Percentiles rank a stretch among this genome's conserved stretches.
phyloP scores from a whole-genome alignment of 1,139 yeast genomes.

The Debaryomyces robertsiae region DNA sequence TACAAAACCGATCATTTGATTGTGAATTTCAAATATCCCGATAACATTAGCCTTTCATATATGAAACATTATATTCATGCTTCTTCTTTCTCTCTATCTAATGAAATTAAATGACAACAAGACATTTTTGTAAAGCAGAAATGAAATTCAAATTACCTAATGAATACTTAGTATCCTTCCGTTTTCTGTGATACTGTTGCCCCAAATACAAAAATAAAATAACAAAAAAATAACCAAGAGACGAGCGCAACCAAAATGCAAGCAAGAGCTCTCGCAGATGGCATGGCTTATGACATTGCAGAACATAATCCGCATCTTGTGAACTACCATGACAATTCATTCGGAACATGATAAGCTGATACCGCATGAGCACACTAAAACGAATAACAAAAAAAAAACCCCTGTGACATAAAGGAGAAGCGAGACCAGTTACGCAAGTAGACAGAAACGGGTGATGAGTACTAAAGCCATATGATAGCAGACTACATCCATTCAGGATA shows the following conservation, averaged over 20 bases:
- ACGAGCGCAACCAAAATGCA: constrained; percentile 1
- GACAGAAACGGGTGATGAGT: neutral
- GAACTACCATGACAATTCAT: neutral
- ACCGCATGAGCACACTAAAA: constrained; percentile 8
- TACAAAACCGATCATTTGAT: constrained; percentile 1
- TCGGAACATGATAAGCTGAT: constrained; percentile 2
- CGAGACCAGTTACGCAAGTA: too few species aligned
- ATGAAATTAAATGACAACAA: constrained; percentile 7
- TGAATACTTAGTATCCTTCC: constrained; percentile 6
- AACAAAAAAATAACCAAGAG: neutral
- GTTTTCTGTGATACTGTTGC: constrained; percentile 6
- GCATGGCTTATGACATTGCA: too few species aligned
- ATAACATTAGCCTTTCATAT: constrained; percentile 3
- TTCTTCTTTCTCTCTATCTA: constrained; percentile 8
- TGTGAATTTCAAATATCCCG: constrained; percentile 1
- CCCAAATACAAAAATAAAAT: neutral
- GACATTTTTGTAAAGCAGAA: constrained; percentile 9
- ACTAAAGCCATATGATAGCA: neutral
- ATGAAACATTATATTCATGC: constrained; percentile 6
- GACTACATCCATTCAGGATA: too few species aligned
- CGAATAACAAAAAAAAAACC: constrained; percentile 3
- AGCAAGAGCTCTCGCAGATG: neutral
- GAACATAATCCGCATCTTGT: neutral
- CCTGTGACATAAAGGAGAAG: neutral
- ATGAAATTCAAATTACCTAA: constrained; percentile 6